Evolutionary conservation across 257 asterid species (phyloP).

Genomic region (Hygrophila difformis): DNA sequence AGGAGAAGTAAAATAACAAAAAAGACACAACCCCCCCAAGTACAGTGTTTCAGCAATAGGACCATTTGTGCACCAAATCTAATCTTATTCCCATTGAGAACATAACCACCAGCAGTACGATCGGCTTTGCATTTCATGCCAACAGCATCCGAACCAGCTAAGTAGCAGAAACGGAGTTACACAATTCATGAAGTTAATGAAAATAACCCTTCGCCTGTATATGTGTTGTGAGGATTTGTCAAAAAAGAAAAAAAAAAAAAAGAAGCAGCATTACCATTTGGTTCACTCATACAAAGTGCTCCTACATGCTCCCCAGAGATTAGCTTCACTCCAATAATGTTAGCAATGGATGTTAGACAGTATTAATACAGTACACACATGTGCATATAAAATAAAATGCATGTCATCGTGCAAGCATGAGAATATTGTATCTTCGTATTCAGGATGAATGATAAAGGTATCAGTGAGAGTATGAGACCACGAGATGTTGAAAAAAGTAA

Average conservation of each 20-base stretch:
- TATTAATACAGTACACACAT: no score
- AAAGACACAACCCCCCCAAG: no score
- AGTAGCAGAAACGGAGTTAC: slow-evolving; percentile 17
- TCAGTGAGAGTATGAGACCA: no score
- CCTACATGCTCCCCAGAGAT: slow-evolving; percentile 93
- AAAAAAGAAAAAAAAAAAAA: no score
- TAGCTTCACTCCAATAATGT: slow-evolving; percentile 49
- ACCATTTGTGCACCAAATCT: slow-evolving; percentile 99
- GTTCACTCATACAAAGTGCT: slow-evolving; percentile 99
- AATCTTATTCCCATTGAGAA: slow-evolving; percentile 94
- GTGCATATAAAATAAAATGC: no score
- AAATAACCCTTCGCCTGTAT: slow-evolving; percentile 6
- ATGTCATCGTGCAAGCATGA: no score
- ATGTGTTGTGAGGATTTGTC: slow-evolving; percentile 9
- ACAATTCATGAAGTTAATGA: not conserved
- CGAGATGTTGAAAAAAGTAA: no score
- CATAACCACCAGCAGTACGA: slow-evolving; percentile 75
- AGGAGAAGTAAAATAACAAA: no score
- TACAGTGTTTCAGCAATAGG: slow-evolving; percentile 84
- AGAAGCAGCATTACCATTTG: slow-evolving; percentile 77
- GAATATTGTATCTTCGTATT: no score
- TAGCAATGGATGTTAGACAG: slow-evolving; percentile 18
- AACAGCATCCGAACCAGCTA: slow-evolving; percentile 97
- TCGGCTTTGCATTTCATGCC: slow-evolving; percentile 99
- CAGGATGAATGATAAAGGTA: no score